Evolutionary conservation across 345 rosid genomes (phyloP).

Genomic region (Trapa incisa): DNA sequence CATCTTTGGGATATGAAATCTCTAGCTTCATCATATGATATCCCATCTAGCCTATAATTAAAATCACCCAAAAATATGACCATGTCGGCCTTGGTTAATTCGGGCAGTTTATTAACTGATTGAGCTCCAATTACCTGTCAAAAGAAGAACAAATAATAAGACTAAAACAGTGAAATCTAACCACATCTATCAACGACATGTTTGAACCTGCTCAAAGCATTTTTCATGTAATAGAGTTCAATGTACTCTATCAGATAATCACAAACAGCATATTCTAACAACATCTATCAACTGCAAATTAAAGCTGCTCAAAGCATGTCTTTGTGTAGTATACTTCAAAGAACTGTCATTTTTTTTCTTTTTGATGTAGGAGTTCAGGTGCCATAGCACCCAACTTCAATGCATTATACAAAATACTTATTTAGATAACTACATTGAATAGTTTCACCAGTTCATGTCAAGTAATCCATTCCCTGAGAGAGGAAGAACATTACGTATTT

Average conservation of each 20-base stretch:
- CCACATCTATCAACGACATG: neutral
- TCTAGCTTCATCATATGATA: slow-evolving; percentile 96
- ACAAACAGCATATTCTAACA: too few relatives aligned
- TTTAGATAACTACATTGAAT: neutral
- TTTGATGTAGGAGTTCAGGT: too few relatives aligned
- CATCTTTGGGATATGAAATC: slow-evolving; percentile 93
- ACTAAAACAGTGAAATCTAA: neutral
- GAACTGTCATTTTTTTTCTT: too few relatives aligned
- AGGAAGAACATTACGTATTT: neutral
- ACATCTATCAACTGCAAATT: too few relatives aligned
- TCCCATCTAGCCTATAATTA: slow-evolving; percentile 85
- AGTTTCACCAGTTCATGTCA: neutral
- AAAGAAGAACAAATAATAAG: slow-evolving; percentile 5
- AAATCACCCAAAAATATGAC: slow-evolving; percentile 88
- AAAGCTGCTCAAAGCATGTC: too few relatives aligned
- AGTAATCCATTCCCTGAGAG: neutral
- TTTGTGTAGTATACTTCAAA: too few relatives aligned
- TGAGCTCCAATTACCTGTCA: slow-evolving; percentile 33
- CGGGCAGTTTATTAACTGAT: slow-evolving; percentile 53
- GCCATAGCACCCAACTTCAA: too few relatives aligned
- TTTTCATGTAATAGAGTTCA: neutral
- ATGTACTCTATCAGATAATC: neutral
- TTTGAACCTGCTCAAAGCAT: neutral
- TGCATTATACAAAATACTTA: too few relatives aligned
- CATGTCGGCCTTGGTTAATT: slow-evolving; percentile 94